Conservation (phyloP, 306 rosid genomes). For the Dalbergia cochinchinensis region DNA sequence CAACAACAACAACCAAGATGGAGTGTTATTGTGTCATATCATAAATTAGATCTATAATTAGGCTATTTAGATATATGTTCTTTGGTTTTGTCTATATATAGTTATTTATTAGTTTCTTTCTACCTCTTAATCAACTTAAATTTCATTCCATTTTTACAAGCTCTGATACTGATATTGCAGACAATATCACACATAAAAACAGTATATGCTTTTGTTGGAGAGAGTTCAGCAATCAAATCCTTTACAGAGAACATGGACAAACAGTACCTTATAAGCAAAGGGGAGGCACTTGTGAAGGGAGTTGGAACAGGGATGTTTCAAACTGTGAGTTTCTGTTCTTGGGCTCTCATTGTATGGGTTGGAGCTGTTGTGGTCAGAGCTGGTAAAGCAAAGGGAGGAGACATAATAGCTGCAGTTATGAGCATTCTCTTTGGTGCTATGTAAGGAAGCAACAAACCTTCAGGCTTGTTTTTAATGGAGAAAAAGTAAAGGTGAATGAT, state of each 20-base stretch:
- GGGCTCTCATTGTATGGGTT: slow-evolving; percentile 88
- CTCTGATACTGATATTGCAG: slow-evolving; percentile 53
- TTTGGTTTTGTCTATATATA: not conserved
- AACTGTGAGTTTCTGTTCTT: slow-evolving; percentile 75
- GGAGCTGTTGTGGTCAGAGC: slow-evolving; percentile 83
- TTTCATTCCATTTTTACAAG: slow-evolving; percentile 18
- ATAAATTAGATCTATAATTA: not conserved
- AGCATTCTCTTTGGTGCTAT: slow-evolving; percentile 96
- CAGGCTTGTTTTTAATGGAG: not conserved
- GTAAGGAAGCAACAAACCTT: slow-evolving; percentile 53
- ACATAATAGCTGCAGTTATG: slow-evolving; percentile 79
- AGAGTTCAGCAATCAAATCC: slow-evolving; percentile 61
- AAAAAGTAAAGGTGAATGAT: not conserved
- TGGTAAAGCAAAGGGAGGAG: slow-evolving; percentile 72
- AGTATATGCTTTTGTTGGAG: slow-evolving; percentile 92
- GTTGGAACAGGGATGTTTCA: slow-evolving; percentile 90
- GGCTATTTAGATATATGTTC: not conserved
- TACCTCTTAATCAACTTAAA: not conserved
- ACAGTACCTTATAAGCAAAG: slow-evolving; percentile 65
- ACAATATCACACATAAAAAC: slow-evolving; percentile 85
- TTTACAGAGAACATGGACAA: slow-evolving; percentile 68
- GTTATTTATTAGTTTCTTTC: not conserved
- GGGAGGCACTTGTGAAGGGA: slow-evolving; percentile 85
- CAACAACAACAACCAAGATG: not conserved
- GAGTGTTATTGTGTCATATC: not conserved